Evolutionary conservation across 192 early-diverging fungal species (phyloP).

Genomic region (Umbelopsis sp.): DNA sequence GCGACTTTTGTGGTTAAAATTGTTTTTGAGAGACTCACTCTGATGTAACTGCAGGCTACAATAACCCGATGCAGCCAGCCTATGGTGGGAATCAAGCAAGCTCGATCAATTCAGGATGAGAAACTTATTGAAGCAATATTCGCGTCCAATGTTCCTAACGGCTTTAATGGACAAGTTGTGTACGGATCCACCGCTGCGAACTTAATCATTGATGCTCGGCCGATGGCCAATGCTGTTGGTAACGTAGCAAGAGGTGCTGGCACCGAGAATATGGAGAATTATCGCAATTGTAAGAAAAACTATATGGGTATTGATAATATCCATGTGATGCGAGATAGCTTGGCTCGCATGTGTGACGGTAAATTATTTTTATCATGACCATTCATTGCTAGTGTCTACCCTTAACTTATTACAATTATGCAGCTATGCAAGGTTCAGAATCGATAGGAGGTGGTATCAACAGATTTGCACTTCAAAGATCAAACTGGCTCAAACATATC

Average conservation of each 20-base stretch:
- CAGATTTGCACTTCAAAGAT: slow-evolving; percentile 58
- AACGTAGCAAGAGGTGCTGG: slow-evolving; percentile 93
- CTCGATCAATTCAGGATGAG: slow-evolving; percentile 96
- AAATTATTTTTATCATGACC: slow-evolving; percentile 4
- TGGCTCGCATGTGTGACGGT: slow-evolving; percentile 85
- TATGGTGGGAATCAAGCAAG: slow-evolving; percentile 94
- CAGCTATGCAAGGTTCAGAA: slow-evolving; percentile 59
- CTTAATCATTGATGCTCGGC: slow-evolving; percentile 95
- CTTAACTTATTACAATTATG: neutral
- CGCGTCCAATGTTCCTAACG: slow-evolving; percentile 58
- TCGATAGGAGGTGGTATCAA: slow-evolving; percentile 50
- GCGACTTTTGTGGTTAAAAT: neutral
- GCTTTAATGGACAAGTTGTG: slow-evolving; percentile 41
- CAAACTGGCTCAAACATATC: slow-evolving; percentile 91
- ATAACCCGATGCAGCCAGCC: slow-evolving; percentile 96
- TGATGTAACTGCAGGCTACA: slow-evolving; percentile 54
- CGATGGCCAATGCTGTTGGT: slow-evolving; percentile 91
- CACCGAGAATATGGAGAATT: slow-evolving; percentile 93
- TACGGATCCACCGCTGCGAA: slow-evolving; percentile 64
- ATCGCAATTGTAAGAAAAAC: slow-evolving; percentile 82
- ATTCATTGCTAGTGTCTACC: slow-evolving; percentile 14
- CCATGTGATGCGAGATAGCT: slow-evolving; percentile 94
- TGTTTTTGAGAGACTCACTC: neutral
- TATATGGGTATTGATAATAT: slow-evolving; percentile 98
- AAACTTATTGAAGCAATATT: slow-evolving; percentile 94